A percentile compares a stretch with the other conserved stretches of the same genome.
These are phyloP conservation scores for Berberis vulgaris DNA, from an alignment of 164 flowering plant species.

Conservation along the genomic window DNA sequence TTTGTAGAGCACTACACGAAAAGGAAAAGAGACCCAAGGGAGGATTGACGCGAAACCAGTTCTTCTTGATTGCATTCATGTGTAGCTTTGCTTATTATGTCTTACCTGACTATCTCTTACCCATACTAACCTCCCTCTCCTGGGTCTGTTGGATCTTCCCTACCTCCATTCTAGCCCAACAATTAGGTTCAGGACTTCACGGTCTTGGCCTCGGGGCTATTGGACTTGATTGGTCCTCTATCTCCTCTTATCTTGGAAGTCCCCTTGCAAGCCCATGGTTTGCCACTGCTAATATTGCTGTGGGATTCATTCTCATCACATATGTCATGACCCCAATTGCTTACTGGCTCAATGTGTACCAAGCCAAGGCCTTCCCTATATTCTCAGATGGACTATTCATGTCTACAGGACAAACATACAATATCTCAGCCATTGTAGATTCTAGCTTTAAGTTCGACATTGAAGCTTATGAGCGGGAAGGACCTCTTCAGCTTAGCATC, in stretches of 20 bases:
- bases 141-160: slow-evolving; percentile 65
- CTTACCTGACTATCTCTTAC: slow-evolving; percentile 52
- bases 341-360: slow-evolving; percentile 46
- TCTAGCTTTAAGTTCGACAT: slow-evolving; percentile 41
- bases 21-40: slow-evolving; percentile 25
- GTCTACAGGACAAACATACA: slow-evolving; percentile 36
- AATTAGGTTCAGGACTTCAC: slow-evolving; percentile 51
- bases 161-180: slow-evolving; percentile 52
- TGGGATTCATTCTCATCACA: slow-evolving; percentile 35
- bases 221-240: slow-evolving; percentile 54
- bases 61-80: slow-evolving; percentile 47
- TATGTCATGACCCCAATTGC: slow-evolving; percentile 42
- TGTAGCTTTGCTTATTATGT: slow-evolving; percentile 60
- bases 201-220: slow-evolving; percentile 61
- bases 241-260: slow-evolving; percentile 48
- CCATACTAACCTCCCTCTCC: slow-evolving; percentile 47
- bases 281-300: slow-evolving; percentile 47
- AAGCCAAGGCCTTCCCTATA: slow-evolving; percentile 49
- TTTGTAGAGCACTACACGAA: slow-evolving; percentile 52
- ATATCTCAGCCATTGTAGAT: slow-evolving; percentile 40
- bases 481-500: slow-evolving; percentile 47
- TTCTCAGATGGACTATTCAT: slow-evolving; percentile 51
- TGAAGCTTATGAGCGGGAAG: slow-evolving; percentile 35
- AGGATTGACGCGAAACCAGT: slow-evolving; percentile 37
- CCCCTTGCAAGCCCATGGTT: slow-evolving; percentile 69